Percentiles rank a stretch among this genome's conserved stretches.
Conservation (phyloP, 345 rosid genomes). For the Eucalyptus grandis region DNA sequence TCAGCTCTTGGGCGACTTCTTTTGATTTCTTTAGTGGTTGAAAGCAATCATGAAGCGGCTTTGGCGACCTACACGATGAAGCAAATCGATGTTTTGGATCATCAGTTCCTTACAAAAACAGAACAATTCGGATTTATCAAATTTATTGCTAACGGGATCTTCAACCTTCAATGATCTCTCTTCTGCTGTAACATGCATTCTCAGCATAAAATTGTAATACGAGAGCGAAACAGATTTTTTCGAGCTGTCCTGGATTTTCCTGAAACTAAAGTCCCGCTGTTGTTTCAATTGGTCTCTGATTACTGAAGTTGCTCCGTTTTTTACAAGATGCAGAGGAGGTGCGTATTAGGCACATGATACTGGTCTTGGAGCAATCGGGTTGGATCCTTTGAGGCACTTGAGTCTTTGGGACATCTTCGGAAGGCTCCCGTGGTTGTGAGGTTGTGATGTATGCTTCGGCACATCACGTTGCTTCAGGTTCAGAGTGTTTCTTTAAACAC, state of each 20-base stretch:
- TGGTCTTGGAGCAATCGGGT: neutral
- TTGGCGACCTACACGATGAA: neutral
- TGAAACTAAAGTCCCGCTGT: neutral
- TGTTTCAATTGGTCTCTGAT: neutral
- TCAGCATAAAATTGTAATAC: neutral
- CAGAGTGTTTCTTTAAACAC: neutral
- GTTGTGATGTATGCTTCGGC: neutral
- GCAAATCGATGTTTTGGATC: neutral
- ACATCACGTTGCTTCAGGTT: neutral
- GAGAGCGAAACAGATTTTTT: neutral
- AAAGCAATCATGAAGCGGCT: neutral
- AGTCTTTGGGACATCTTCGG: neutral
- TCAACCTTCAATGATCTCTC: neutral
- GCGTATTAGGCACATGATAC: neutral
- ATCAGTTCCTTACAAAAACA: neutral
- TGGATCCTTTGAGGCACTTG: neutral
- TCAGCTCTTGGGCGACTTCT: neutral
- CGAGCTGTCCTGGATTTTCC: neutral
- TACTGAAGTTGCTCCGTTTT: neutral
- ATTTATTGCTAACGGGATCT: neutral
- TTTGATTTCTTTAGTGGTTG: neutral
- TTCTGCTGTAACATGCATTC: neutral
- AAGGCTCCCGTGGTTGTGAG: neutral
- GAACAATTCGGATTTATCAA: neutral
- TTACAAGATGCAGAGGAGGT: neutral